Percentiles rank a stretch among this genome's conserved stretches.
Conservation (phyloP, 2,329 filamentous ascomycete species). For the Trichoderma koningiopsis region DNA sequence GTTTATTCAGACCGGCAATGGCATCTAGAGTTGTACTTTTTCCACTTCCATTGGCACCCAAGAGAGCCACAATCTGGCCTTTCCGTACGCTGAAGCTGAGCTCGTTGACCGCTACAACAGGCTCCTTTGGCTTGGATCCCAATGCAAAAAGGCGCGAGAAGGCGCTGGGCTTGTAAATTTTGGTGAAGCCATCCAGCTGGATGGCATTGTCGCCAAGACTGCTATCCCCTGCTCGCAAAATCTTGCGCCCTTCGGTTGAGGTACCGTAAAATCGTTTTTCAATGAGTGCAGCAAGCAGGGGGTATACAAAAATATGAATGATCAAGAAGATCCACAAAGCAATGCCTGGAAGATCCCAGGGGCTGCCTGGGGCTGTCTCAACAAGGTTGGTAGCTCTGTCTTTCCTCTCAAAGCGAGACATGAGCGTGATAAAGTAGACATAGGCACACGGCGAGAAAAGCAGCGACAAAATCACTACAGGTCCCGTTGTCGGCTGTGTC, state of each 20-base stretch:
- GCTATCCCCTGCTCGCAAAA: constrained; percentile 39
- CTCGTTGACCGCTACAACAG: constrained; percentile 76
- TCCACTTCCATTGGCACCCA: constrained; percentile 87
- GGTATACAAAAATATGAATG: constrained; percentile 77
- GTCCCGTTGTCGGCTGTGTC: constrained; percentile 60
- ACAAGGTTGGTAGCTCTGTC: constrained; percentile 62
- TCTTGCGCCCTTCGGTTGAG: constrained; percentile 61
- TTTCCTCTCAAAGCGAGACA: constrained; percentile 74
- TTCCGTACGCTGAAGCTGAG: constrained; percentile 70
- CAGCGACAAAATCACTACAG: constrained; percentile 70
- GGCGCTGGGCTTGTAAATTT: constrained; percentile 71
- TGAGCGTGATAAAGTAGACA: constrained; percentile 74
- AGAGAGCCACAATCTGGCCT: constrained; percentile 81
- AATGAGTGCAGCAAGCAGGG: constrained; percentile 71
- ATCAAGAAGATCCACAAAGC: constrained; percentile 76
- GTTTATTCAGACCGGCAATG: constrained; percentile 77
- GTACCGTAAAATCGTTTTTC: constrained; percentile 78
- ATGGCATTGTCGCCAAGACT: constrained; percentile 57
- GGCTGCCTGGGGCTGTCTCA: constrained; percentile 62
- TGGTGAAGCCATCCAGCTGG: constrained; percentile 71
- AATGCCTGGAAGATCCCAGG: constrained; percentile 72
- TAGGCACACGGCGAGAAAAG: constrained; percentile 89
- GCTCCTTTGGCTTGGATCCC: constrained; percentile 51
- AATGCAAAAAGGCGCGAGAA: constrained; percentile 57
- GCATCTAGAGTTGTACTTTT: constrained; percentile 89